These are phyloP conservation scores for Arctostaphylos glauca DNA, from an alignment of 148 eudicot genomes.

Conservation along the genomic window DNA sequence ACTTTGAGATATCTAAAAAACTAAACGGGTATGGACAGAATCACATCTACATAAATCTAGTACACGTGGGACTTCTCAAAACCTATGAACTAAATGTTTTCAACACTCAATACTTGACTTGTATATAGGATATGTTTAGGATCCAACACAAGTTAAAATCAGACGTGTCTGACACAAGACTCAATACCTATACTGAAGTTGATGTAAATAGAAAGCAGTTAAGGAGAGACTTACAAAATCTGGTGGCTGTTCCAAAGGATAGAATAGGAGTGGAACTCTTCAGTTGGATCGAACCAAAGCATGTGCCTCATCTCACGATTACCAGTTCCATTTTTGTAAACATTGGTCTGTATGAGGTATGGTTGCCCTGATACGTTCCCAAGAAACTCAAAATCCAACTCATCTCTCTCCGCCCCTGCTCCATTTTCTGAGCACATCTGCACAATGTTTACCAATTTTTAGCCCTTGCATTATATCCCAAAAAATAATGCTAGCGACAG, in stretches of 20 bases:
- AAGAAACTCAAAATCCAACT: conserved; percentile 87
- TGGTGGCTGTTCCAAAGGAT: conserved; percentile 85
- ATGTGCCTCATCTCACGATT: conserved; percentile 82
- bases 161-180: neutral
- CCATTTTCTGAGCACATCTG: conserved; percentile 90
- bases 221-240: conserved; percentile 53
- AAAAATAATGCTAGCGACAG: neutral
- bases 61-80: too few species aligned
- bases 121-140: too few species aligned
- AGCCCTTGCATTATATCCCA: neutral
- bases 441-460: conserved; percentile 16
- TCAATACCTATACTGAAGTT: neutral
- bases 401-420: conserved; percentile 89
- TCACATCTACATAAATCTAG: too few species aligned
- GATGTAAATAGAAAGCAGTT: neutral
- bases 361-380: conserved; percentile 91
- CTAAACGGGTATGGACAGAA: too few species aligned
- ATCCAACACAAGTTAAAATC: too few species aligned
- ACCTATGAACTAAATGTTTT: too few species aligned
- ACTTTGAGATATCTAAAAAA: too few species aligned
- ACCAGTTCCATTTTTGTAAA: conserved; percentile 91
- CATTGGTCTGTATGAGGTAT: conserved; percentile 76
- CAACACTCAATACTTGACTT: too few species aligned
- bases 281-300: conserved; percentile 94
- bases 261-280: conserved; percentile 81